These are phyloP conservation scores for Daphne laureola DNA, from an alignment of 441 rosid species.

Conservation along the genomic window DNA sequence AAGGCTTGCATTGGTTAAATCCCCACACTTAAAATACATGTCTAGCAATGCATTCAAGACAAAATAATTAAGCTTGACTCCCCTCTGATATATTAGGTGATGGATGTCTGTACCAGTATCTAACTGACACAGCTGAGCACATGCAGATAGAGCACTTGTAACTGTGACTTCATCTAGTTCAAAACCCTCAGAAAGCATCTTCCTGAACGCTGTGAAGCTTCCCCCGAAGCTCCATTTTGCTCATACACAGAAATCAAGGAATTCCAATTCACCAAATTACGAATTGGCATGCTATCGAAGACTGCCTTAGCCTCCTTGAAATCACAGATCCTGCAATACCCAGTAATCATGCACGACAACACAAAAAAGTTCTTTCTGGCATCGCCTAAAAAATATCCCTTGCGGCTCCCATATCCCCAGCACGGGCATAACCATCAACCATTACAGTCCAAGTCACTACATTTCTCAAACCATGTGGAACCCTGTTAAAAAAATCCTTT, in stretches of 20 bases:
- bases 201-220: constrained; percentile 40
- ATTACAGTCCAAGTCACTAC: constrained; percentile 43
- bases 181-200: constrained; percentile 35
- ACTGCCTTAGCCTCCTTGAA: constrained; percentile 28
- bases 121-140: constrained; percentile 41
- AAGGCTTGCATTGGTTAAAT: constrained; percentile 27
- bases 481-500: constrained; percentile 29
- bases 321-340: constrained; percentile 34
- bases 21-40: constrained; percentile 69
- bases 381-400: constrained; percentile 26
- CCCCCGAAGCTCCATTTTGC: constrained; percentile 34
- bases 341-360: constrained; percentile 53
- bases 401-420: constrained; percentile 35
- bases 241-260: constrained; percentile 39
- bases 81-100: constrained; percentile 16
- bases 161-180: constrained; percentile 39
- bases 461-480: constrained; percentile 28
- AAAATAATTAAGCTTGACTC: constrained; percentile 30
- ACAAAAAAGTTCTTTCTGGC: constrained; percentile 40
- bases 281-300: constrained; percentile 24
- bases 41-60: constrained; percentile 48
- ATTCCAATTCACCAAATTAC: constrained; percentile 48
- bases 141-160: constrained; percentile 41
- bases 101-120: constrained; percentile 41
- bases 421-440: constrained; percentile 35